Percentiles rank a stretch among this genome's conserved stretches.
Conservation (phyloP, 345 rosid species). For the Triadica sebifera region DNA sequence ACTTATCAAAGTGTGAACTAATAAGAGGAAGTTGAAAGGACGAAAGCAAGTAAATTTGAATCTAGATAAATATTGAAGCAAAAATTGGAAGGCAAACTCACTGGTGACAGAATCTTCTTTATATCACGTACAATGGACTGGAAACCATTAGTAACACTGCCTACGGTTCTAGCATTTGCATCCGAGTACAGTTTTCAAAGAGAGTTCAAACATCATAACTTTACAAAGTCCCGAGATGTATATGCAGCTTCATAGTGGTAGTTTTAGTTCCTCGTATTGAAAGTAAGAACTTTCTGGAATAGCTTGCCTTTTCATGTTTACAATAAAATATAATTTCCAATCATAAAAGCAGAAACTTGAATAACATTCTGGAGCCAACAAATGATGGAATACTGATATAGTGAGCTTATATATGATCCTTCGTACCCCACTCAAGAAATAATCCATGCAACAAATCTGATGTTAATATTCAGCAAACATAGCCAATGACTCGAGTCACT, state of each 20-base stretch:
- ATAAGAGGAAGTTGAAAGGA: not conserved
- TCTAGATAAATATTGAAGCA: not conserved
- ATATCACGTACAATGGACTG: not conserved
- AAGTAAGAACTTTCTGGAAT: no score
- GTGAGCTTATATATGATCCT: not conserved
- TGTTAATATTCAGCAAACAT: not conserved
- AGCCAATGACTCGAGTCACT: not conserved
- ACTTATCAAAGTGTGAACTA: not conserved
- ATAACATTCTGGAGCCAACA: no score
- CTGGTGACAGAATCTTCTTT: not conserved
- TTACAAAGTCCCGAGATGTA: no score
- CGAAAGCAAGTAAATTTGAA: not conserved
- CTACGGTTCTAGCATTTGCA: not conserved
- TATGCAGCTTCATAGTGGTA: no score
- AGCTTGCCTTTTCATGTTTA: no score
- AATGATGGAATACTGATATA: no score
- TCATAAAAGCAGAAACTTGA: no score
- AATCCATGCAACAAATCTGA: not conserved
- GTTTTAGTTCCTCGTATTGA: no score
- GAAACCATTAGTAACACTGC: not conserved
- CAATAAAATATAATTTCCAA: no score
- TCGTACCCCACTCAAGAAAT: not conserved
- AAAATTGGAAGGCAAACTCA: conserved; percentile 3
- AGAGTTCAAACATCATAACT: not conserved
- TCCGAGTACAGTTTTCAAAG: not conserved